Evolutionary conservation across 1,139 yeast genomes (phyloP), one percentile per base, ranked within the genome.

Genomic region (Candida pseudoviswanathii): DNA sequence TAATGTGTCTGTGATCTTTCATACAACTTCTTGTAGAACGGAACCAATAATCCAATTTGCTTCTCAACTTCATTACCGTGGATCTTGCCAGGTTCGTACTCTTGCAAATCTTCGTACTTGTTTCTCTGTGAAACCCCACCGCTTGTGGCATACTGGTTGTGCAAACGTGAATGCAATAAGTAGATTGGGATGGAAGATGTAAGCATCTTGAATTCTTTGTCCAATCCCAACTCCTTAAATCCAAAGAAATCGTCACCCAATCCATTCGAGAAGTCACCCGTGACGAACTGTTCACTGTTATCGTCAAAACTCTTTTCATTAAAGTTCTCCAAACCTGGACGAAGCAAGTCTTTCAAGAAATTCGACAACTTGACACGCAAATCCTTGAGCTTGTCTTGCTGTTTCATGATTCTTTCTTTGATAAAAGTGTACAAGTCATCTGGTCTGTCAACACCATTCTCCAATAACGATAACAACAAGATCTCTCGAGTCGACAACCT

Each of bases 211-310:
- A 89, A 86, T 65, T 95, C 99, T 61, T 86, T 89, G 61, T 94
- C 99, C 54, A 95, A 74, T 0, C 99, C 99, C 44, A 95, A 75
- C 58, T 92, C 98, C 61, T 82, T 87, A 73, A 95, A 95, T 0
- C 99, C 99, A 71, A 95, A 95, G 77, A 92, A 94, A 68, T 95
- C 99, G 58, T 88, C 96, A 10, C 99, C 99, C 45, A 94, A 73
- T 55, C 91, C 97, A 60, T 83, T 87, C 1, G 97, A 86, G 64
- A 94, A 95, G 60, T 91, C 97, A 51, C 99, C 99, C 22, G 95
- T 89, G 58, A 92, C 73, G 61, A 92, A 94, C 64, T 92, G 96
- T 55, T 94, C 98, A 63, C 96, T 88, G 60, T 91, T 89, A 62
- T 94, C 99, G 41, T 76, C 84, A 66, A 94, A 94, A 58, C 86